Percentiles rank a stretch among this genome's conserved stretches.
Conservation (phyloP, 1,284 basidiomycete species). For the Ustilago cynodontis region DNA sequence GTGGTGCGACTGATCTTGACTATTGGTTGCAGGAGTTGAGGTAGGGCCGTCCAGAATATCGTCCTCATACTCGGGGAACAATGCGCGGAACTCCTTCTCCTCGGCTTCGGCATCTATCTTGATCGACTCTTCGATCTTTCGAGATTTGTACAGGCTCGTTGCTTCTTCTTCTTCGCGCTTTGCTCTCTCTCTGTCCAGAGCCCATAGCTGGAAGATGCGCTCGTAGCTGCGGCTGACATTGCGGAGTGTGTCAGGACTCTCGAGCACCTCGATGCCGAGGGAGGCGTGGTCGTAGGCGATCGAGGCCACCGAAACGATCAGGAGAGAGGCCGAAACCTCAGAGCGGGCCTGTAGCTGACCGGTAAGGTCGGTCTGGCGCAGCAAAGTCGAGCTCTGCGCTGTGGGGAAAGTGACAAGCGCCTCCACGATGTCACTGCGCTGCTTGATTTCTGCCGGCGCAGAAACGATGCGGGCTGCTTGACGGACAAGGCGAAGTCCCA, state of each 20-base stretch:
- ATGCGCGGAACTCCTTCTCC: conserved; percentile 81
- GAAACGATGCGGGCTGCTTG: conserved; percentile 50
- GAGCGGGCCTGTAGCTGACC: conserved; percentile 61
- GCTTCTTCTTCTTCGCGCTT: conserved; percentile 77
- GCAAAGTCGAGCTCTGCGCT: conserved; percentile 36
- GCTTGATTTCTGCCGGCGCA: conserved; percentile 26
- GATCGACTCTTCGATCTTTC: conserved; percentile 75
- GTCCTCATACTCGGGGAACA: conserved; percentile 88
- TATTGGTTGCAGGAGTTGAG: not conserved
- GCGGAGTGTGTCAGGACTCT: conserved; percentile 28
- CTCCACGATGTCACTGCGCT: conserved; percentile 52
- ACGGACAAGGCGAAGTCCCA: conserved; percentile 79
- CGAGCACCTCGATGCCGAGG: conserved; percentile 30
- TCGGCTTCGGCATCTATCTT: conserved; percentile 78
- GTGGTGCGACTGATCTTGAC: conserved; percentile 17
- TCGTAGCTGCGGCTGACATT: conserved; percentile 74
- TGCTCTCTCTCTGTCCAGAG: conserved; percentile 80
- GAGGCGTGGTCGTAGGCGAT: conserved; percentile 36
- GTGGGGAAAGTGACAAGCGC: conserved; percentile 66
- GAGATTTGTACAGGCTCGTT: conserved; percentile 83
- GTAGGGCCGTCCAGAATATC: conserved; percentile 71
- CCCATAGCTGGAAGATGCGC: conserved; percentile 83
- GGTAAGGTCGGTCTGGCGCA: conserved; percentile 56
- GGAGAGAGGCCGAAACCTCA: conserved; percentile 47
- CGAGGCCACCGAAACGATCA: conserved; percentile 38